phyloP scores from a whole-genome alignment of 768 basidiomycete species.

The Glaciozyma martinii region DNA sequence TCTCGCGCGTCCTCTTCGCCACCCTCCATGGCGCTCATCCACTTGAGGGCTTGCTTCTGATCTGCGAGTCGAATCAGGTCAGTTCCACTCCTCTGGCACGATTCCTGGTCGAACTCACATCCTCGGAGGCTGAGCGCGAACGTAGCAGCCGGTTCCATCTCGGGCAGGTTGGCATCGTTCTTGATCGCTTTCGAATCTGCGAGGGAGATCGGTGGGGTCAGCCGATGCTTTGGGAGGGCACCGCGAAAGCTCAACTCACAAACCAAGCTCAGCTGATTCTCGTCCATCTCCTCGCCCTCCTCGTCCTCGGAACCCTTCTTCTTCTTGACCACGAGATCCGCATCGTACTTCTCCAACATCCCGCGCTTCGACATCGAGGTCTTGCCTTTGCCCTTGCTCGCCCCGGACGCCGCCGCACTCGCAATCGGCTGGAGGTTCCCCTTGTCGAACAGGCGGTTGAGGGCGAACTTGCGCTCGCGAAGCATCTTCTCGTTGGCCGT shows the following conservation, averaged over 20 bases:
- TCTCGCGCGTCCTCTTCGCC: slow-evolving; percentile 58
- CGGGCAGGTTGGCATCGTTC: slow-evolving; percentile 63
- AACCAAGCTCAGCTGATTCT: slow-evolving; percentile 70
- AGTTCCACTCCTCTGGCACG: not conserved
- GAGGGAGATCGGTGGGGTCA: no score
- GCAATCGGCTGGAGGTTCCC: slow-evolving; percentile 58
- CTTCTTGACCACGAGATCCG: slow-evolving; percentile 41
- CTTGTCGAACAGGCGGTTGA: slow-evolving; percentile 63
- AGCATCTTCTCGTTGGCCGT: slow-evolving; percentile 68
- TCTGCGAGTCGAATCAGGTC: slow-evolving; percentile 45
- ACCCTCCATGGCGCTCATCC: slow-evolving; percentile 84
- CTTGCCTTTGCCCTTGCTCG: slow-evolving; percentile 36
- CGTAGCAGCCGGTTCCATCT: slow-evolving; percentile 69
- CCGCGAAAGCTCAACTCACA: slow-evolving; percentile 48
- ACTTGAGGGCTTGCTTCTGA: slow-evolving; percentile 88
- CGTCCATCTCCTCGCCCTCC: slow-evolving; percentile 66
- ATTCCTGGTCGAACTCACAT: slow-evolving; percentile 3
- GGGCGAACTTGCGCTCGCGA: slow-evolving; percentile 66
- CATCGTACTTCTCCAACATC: slow-evolving; percentile 11
- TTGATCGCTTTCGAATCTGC: slow-evolving; percentile 60
- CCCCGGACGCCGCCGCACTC: slow-evolving; percentile 40
- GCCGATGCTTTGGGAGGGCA: no score
- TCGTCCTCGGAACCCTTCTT: slow-evolving; percentile 52
- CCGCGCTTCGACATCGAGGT: slow-evolving; percentile 38
- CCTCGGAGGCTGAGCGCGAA: slow-evolving; percentile 46